Evolutionary conservation across 192 early-diverging fungal genomes (phyloP), one percentile per base, ranked within the genome.

Genomic region (Coemansia umbellata): DNA sequence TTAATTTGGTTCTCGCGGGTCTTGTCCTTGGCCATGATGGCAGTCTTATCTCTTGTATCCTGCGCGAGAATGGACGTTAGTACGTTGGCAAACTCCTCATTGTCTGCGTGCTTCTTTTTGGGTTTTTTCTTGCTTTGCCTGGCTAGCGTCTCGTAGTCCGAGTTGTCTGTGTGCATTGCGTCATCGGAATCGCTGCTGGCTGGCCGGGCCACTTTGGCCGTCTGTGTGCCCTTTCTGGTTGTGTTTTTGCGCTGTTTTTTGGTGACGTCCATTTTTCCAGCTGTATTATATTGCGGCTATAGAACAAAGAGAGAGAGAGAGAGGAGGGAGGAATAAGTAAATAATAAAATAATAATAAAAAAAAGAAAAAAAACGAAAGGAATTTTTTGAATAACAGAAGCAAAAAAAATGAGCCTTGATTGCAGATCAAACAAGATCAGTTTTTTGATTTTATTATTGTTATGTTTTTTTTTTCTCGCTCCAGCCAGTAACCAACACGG

Each of bases 21-120:
- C 69, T 85, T 87, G 49, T 91, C 87, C 59, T 86, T 81, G 8
- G 91, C 84, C 58, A 97, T 78, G 63, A 97, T 92, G 5, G 94
- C 92, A 49, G 79, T 64, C n/a, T 41, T 45, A 30, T 48, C 35
- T 3, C 50, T 21, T 0, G 52, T 42, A 18, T 58, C 55, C 45
- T 74, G 71, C 5, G 41, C 50, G 1, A 74, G 71, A 35, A 74
- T 74, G n/a, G 71, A 53, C n/a, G 63, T 45, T 3, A 74, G 55
- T 9, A 59, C 47, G 17, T 28, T 42, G 24, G 71, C 48, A 32
- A 74, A 74, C n/a, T 74, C 71, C 19, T 55, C 59, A 23, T 58
- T 54, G 3, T 66, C 64, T 0, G 71, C 63, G 4, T 53, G 51
- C 49, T 65, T 66, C 26, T 56, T 57, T 30, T 63, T 61, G 40